These are phyloP conservation scores for Mortierella sp. DNA, from an alignment of 371 early-diverging fungal genomes.

Conservation along the genomic window DNA sequence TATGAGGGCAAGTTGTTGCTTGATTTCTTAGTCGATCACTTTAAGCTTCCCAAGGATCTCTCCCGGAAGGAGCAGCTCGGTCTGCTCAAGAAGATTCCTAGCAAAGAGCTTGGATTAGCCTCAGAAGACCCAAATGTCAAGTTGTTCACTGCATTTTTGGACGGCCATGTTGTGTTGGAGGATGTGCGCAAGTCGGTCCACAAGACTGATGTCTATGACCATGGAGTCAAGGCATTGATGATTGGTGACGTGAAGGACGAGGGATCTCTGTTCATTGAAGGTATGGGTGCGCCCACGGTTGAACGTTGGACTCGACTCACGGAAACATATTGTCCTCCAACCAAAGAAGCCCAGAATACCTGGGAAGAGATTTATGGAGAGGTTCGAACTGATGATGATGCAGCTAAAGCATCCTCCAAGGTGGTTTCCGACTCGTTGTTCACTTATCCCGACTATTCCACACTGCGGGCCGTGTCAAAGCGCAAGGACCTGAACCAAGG, in stretches of 20 bases:
- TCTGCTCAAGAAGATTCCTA: conserved; percentile 12
- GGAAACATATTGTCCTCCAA: conserved; percentile 33
- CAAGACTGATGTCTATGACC: conserved; percentile 20
- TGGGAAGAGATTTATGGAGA: conserved; percentile 33
- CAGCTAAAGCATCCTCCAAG: not conserved
- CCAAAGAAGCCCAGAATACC: conserved; percentile 7
- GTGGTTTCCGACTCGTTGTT: conserved; percentile 11
- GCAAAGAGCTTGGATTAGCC: conserved; percentile 8
- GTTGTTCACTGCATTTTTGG: conserved; percentile 24
- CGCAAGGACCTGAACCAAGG: conserved; percentile 23
- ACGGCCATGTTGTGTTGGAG: conserved; percentile 22
- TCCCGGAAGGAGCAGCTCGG: conserved; percentile 25
- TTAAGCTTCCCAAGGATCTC: conserved; percentile 26
- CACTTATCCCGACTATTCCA: conserved; percentile 16
- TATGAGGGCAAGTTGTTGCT: conserved; percentile 18
- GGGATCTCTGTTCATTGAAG: conserved; percentile 18
- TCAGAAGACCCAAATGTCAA: conserved; percentile 8
- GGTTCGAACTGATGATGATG: conserved; percentile 7
- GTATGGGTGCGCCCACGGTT: conserved; percentile 13
- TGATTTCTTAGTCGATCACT: conserved; percentile 24
- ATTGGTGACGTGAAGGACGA: conserved; percentile 33
- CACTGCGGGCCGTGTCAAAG: conserved; percentile 31
- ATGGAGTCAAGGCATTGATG: conserved; percentile 25
- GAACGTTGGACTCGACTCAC: conserved; percentile 16
- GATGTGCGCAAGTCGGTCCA: conserved; percentile 12